Base-by-base conservation (phyloP, 2,329 filamentous ascomycete species). In the Rhynchosporium agropyri region DNA sequence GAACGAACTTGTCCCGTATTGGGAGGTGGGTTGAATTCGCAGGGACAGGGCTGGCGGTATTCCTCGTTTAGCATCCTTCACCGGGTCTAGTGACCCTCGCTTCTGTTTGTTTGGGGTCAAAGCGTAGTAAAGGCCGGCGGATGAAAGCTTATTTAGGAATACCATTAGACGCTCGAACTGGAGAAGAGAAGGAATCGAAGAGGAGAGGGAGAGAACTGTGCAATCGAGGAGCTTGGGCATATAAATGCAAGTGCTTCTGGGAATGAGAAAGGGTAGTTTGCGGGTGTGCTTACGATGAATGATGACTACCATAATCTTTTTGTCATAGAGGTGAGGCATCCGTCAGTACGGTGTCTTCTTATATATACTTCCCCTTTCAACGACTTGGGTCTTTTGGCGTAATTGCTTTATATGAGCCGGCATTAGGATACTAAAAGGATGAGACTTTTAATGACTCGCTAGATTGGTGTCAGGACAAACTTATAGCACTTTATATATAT, bases 301-400 rank as follows among this genome's bases (percentile, higher is more conserved):
- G 33, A 53, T 12, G 29, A 36, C 26, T 38, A 40, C 49, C 15
- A 42, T 42, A 42, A 36, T 9, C 2, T 7, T 51, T 12, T 36
- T 51, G 50, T 53, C 50, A 53, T 53, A 31, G 50, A 53, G 50
- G 36, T 53, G 50, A 53, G 50, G 50, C 51, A 40, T 54, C 51
- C 51, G 51, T 42, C 33, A 42, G 40, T 54, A 54, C 36, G 51
- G 51, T 20, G 33, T 54, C 33, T 36, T 54, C 20, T 12, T 54
- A 36, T 54, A 54, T 54, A 54, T 54, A 54, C 33, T 54, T 54
- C 51, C 28, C n/a, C 40, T 54, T 40, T 54, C 48, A 10, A 6
- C 33, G 33, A 3, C 5, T 36, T 36, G 1, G 20, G 20, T 1
- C 33, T 36, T 10, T 36, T 6, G 33, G 33, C 9, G 20, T 1